phyloP scores from a whole-genome alignment of 164 flowering plant genomes.

The Piper betle region DNA sequence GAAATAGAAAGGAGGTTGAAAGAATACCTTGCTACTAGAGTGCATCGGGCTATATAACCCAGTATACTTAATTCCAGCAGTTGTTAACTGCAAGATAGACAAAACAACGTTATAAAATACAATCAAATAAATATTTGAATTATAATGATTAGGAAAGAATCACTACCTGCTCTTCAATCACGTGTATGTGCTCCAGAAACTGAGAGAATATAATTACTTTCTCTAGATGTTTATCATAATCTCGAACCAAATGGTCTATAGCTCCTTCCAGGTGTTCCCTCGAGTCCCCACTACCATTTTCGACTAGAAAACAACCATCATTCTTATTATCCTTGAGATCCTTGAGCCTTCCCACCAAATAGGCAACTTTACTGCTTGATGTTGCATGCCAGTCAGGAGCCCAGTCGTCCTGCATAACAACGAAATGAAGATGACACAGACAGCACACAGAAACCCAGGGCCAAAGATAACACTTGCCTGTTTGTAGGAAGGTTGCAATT shows the following conservation, averaged over 20 bases:
- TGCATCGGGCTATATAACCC: slow-evolving; percentile 98
- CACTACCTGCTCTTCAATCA: slow-evolving; percentile 88
- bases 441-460: background rate
- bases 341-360: slow-evolving; percentile 57
- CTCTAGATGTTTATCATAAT: slow-evolving; percentile 18
- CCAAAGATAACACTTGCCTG: slow-evolving; percentile 35
- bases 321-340: slow-evolving; percentile 37
- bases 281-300: slow-evolving; percentile 5
- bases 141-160: background rate
- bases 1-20: background rate
- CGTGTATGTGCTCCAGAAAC: slow-evolving; percentile 96
- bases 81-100: slow-evolving; percentile 30
- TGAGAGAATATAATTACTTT: slow-evolving; percentile 95
- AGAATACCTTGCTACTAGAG: slow-evolving; percentile 59
- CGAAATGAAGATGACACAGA: background rate
- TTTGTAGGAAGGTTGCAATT: slow-evolving; percentile 93
- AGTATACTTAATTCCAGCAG: slow-evolving; percentile 64
- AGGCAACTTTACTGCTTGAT: slow-evolving; percentile 88
- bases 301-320: slow-evolving; percentile 13
- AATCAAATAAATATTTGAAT: background rate
- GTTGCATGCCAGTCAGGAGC: slow-evolving; percentile 99
- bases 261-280: slow-evolving; percentile 6
- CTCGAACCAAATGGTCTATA: slow-evolving; percentile 9
- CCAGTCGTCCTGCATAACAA: slow-evolving; percentile 70
- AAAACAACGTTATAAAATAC: background rate